Conservation (phyloP, 176 grass and related monocot species). For the Aegilops sharonensis region DNA sequence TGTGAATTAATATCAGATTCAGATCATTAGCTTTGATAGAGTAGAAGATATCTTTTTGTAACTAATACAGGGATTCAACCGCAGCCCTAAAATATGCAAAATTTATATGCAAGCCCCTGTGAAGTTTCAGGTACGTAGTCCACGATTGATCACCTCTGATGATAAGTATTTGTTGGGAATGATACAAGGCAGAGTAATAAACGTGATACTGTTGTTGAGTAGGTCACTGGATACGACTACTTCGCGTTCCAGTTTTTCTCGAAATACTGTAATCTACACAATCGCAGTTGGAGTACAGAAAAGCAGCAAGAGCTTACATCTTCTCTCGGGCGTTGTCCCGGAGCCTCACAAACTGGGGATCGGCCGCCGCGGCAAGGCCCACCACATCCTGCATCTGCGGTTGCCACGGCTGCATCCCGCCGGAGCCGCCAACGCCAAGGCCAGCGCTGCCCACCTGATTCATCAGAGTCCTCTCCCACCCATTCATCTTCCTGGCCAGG, state of each 20-base stretch:
- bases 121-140: neutral
- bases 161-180: neutral
- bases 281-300: neutral
- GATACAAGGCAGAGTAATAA: slow-evolving; percentile 3
- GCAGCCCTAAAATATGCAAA: neutral
- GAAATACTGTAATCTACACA: too few species aligned
- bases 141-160: neutral
- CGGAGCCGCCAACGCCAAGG: too few species aligned
- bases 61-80: neutral
- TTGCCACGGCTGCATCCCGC: slow-evolving; percentile 36
- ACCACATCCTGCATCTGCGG: slow-evolving; percentile 45
- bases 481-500: too few species aligned
- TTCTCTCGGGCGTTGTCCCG: slow-evolving; percentile 34
- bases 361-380: slow-evolving; percentile 12
- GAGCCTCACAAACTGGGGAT: slow-evolving; percentile 36
- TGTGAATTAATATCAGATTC: slow-evolving; percentile 3
- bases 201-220: neutral
- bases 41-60: neutral
- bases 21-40: neutral
- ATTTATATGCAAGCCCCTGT: neutral
- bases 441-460: too few species aligned
- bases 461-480: too few species aligned
- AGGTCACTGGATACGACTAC: too few species aligned
- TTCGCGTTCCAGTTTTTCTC: too few species aligned
- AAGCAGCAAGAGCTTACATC: slow-evolving; percentile 57